Evolutionary conservation across 352 stramenopile species (phyloP).

Genomic region (Chloridella minuta): DNA sequence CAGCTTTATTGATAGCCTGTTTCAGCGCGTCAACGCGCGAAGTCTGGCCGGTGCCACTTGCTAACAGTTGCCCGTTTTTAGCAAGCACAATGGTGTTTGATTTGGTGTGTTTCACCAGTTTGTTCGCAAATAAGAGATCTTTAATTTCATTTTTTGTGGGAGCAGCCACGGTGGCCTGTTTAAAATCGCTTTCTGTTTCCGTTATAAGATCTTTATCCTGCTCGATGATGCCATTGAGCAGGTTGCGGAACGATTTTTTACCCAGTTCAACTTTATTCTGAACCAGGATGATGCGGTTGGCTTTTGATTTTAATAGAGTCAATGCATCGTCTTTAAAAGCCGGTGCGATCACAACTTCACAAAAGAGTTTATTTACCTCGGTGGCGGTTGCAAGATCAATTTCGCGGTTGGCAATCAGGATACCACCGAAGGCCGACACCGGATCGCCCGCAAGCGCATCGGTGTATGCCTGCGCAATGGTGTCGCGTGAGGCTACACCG

Average conservation of each 20-base stretch:
- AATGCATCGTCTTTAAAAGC: background rate
- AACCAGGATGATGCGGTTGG: background rate
- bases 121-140: background rate
- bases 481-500: background rate
- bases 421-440: background rate
- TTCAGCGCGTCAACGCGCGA: background rate
- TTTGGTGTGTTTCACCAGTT: background rate
- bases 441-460: background rate
- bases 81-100: background rate
- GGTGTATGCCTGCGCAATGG: background rate
- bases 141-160: background rate
- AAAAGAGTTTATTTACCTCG: background rate
- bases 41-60: background rate
- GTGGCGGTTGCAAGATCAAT: background rate
- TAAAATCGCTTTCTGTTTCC: background rate
- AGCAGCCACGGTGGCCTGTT: background rate
- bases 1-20: background rate
- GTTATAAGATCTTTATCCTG: background rate
- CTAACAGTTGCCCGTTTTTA: background rate
- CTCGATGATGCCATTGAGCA: background rate
- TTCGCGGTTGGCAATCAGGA: background rate
- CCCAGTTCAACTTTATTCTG: background rate
- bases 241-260: background rate
- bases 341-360: background rate
- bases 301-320: background rate